These are phyloP conservation scores for Neophaeococcomyces aloes DNA, from an alignment of 2,329 filamentous ascomycete species.

Conservation along the genomic window DNA sequence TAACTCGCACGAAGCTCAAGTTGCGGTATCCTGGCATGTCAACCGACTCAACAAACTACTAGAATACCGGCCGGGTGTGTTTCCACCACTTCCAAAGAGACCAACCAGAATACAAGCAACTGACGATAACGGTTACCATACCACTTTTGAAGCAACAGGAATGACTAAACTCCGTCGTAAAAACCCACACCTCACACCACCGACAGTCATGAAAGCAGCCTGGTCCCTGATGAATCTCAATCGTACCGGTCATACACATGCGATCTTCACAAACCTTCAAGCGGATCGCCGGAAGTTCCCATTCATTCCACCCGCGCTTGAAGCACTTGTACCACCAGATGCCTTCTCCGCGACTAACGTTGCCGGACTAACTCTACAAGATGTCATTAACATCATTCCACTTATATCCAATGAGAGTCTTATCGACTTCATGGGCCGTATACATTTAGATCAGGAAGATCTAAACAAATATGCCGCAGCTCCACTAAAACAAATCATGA, in stretches of 20 bases:
- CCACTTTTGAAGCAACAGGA: not conserved
- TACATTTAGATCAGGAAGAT: conserved; percentile 1
- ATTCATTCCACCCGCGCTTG: conserved; percentile 2
- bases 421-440: not conserved
- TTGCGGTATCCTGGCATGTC: not conserved
- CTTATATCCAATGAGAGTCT: not conserved
- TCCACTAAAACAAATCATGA: not conserved
- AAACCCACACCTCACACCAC: not conserved
- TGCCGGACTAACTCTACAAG: conserved; percentile 1
- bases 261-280: conserved; percentile 5
- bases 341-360: conserved; percentile 2
- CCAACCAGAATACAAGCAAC: not conserved
- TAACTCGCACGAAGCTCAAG: conserved; percentile 1
- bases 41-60: not conserved
- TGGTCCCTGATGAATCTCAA: conserved; percentile 5
- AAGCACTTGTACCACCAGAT: not conserved
- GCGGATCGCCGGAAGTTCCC: conserved; percentile 3
- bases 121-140: conserved; percentile 4
- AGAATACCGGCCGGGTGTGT: not conserved
- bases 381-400: conserved; percentile 6
- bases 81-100: conserved; percentile 1
- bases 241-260: not conserved
- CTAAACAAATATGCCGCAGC: conserved; percentile 3
- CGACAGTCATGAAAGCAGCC: conserved; percentile 3
- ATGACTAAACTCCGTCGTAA: conserved; percentile 1